These are phyloP conservation scores for Parietichytrium sp. DNA, from an alignment of 108 stramenopile genomes.

Conservation along the genomic window DNA sequence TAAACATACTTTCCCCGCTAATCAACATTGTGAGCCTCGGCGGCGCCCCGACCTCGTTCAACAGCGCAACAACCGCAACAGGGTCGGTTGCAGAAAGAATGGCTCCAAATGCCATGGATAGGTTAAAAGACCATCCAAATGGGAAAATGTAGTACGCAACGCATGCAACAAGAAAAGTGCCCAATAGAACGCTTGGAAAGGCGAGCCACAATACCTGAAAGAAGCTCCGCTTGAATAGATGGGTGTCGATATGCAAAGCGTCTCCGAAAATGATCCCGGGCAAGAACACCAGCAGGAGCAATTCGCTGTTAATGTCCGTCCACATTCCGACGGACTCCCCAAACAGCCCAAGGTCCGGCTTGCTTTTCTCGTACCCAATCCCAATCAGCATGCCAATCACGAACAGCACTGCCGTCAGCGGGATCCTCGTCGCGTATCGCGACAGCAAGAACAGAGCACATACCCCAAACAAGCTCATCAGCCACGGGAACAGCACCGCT, in stretches of 20 bases:
- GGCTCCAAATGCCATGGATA: constrained; percentile 59
- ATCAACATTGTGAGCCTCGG: constrained; percentile 55
- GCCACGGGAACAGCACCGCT: constrained; percentile 30
- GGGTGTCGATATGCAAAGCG: constrained; percentile 21
- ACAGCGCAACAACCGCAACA: constrained; percentile 55
- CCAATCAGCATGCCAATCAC: constrained; percentile 12
- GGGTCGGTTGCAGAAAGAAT: constrained; percentile 72
- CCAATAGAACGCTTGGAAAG: constrained; percentile 51
- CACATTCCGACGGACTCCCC: constrained; percentile 14
- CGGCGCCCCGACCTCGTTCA: constrained; percentile 46
- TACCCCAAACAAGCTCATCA: not conserved
- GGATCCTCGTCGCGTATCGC: not conserved
- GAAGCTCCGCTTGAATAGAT: not conserved
- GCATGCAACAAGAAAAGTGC: constrained; percentile 41
- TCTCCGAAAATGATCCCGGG: constrained; percentile 69
- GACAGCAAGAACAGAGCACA: not conserved
- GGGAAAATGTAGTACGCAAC: constrained; percentile 47
- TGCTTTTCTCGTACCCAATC: not conserved
- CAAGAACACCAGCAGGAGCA: constrained; percentile 62
- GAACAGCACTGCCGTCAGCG: constrained; percentile 17
- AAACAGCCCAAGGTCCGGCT: not conserved
- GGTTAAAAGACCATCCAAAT: constrained; percentile 53
- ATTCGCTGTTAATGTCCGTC: constrained; percentile 48
- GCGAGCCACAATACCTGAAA: constrained; percentile 51
- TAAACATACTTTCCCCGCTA: constrained; percentile 65